Base-by-base conservation (phyloP, 768 basidiomycete species). In the Lactarius evosmus region DNA sequence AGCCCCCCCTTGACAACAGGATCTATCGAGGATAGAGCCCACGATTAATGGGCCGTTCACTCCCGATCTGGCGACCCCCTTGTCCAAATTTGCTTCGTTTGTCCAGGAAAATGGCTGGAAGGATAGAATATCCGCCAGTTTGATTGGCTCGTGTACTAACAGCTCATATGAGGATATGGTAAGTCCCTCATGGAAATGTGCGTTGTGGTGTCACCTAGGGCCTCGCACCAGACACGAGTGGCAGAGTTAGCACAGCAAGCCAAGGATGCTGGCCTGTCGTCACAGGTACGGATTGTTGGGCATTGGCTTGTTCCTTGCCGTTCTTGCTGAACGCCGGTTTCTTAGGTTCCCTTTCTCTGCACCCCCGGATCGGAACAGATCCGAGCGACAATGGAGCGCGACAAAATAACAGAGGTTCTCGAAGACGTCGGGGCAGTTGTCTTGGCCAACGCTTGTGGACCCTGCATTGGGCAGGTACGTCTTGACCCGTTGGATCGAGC, bases 91-190 rank as follows among this genome's bases (percentile, higher is more conserved):
- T 72, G 87, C 85, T 33, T 71, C 79, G 5, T 87, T 96, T 73
- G 80, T 98, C 22, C 78, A 85, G 73, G 84, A 88, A 67, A 89
- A 93, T 74, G 89, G 89, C 12, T 98, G 95, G 93, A 94, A 93
- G 74, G 92, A 95, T 71, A 89, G 93, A 73, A 78, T 98, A 57
- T 90, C 94, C 12, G 96, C 95, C 27, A 85, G 82, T 56, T 81
- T 99, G 30, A 99, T 99, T 71, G 97, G 97, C 27, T 97, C 94
- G n/a, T 99, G 97, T 75, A 99, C 97, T 33, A 99, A 99, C 75
- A 97, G 95, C 63, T 97, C 95, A 6, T 99, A 98, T 72, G 93
- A 96, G 74, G 93, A 95, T 72, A 88, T 95, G 93, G 92, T 91
- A 65, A 27, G 74, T 60, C 8, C n/a, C 34, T 38, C 50, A 40